These are phyloP conservation scores for Cystobasidium pallidum DNA, from an alignment of 1,284 basidiomycete genomes.

Conservation along the genomic window DNA sequence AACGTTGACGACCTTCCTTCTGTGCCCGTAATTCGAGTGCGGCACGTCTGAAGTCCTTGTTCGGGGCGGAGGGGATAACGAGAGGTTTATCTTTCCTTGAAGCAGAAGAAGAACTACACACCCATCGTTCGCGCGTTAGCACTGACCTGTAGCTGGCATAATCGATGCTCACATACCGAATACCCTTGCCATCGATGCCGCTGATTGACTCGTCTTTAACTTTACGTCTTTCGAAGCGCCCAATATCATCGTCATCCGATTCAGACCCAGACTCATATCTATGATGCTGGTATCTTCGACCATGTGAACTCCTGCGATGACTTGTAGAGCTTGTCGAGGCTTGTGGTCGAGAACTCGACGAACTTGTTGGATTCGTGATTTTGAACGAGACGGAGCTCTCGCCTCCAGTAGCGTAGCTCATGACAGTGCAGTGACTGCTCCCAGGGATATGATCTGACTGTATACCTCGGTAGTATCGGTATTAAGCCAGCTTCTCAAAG, in stretches of 20 bases:
- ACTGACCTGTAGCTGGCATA: neutral
- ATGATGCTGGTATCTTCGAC: neutral
- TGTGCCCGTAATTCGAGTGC: slow-evolving; percentile 62
- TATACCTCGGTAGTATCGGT: neutral
- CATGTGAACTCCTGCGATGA: slow-evolving; percentile 13
- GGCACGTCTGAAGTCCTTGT: slow-evolving; percentile 81
- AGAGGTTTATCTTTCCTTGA: slow-evolving; percentile 65
- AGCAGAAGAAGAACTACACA: slow-evolving; percentile 26
- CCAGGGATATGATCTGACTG: neutral
- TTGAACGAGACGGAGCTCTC: slow-evolving; percentile 30
- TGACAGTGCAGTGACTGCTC: neutral
- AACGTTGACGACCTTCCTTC: slow-evolving; percentile 68
- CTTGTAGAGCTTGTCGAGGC: slow-evolving; percentile 24
- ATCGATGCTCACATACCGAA: slow-evolving; percentile 35
- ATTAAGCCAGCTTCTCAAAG: neutral
- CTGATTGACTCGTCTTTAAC: slow-evolving; percentile 48
- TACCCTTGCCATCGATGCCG: slow-evolving; percentile 60
- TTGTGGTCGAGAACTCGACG: slow-evolving; percentile 25
- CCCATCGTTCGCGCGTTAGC: neutral
- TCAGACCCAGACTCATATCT: slow-evolving; percentile 34
- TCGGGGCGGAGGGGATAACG: slow-evolving; percentile 78
- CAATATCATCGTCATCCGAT: slow-evolving; percentile 1
- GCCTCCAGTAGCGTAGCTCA: slow-evolving; percentile 19
- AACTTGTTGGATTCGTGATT: slow-evolving; percentile 33
- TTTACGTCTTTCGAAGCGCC: slow-evolving; percentile 1